Base-by-base conservation (phyloP, 148 eudicot genomes). In the Rhododendron molle region DNA sequence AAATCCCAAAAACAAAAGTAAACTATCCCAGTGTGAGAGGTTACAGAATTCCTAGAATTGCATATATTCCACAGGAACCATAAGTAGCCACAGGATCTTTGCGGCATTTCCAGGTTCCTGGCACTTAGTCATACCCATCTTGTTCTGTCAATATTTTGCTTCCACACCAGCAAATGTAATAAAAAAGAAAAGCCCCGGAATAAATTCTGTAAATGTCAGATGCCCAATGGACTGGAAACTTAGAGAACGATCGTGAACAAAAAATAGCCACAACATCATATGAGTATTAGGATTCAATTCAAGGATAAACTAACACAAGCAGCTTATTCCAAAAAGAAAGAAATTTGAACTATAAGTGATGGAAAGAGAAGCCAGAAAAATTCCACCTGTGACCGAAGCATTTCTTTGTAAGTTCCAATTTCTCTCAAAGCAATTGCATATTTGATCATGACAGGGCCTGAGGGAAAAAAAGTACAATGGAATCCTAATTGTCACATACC, bases 401-500 rank as follows among this genome's bases (percentile, higher is more conserved):
- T 90, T 90, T 96, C 99, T 90, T 93, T 94, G 98, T 94, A 95
- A 43, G 95, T 94, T 86, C 93, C 98, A 84, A 96, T 93, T 88
- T 95, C 99, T 87, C 96, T 91, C 87, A 96, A 84, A 86, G 94
- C 95, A 90, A 91, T 89, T 46, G 94, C 91, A 89, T 95, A 94
- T 85, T 95, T 95, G 58, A 93, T 88, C 98, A 96, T 95, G 85
- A 92, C 92, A 80, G 99, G 96, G 40, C 99, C 99, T 96, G 89
- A 76, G 38, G 9, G 20, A 32, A 50, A 32, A 62, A 81, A 38
- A 72, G 74, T 26, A 82, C 85, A 43, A 58, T 32, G 23, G 32
- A 11, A 28, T 32, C 36, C 50, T 80, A 23, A 72, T 73, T 20
- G 44, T 82, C 52, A 44, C 8, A 58, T 40, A 74, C 78, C 52